These are phyloP conservation scores for Phytopythium ostracodes DNA, from an alignment of 352 stramenopile genomes.

Conservation along the genomic window DNA sequence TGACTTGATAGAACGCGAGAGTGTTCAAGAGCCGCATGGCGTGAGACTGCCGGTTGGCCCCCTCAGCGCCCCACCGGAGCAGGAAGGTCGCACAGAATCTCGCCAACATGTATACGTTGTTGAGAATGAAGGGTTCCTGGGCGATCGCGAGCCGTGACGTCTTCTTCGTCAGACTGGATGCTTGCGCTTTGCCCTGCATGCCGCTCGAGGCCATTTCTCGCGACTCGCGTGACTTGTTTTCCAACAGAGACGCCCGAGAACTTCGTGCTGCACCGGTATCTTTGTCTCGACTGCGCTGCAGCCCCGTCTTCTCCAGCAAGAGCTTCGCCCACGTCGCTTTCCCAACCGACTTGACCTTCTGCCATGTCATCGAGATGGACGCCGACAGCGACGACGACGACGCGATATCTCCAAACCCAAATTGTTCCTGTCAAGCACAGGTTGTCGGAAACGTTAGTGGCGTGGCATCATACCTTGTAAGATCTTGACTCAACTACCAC, in stretches of 20 bases:
- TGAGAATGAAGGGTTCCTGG: slow-evolving; percentile 35
- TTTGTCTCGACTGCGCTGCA: slow-evolving; percentile 24
- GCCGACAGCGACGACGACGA: slow-evolving; percentile 38
- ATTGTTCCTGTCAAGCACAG: slow-evolving; percentile 56
- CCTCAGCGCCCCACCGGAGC: slow-evolving; percentile 47
- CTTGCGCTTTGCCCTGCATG: slow-evolving; percentile 5
- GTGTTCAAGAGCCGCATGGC: slow-evolving; percentile 58
- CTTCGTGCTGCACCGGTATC: slow-evolving; percentile 4
- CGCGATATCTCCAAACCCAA: slow-evolving; percentile 70
- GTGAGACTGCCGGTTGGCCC: slow-evolving; percentile 30
- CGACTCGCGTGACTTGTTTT: slow-evolving; percentile 36
- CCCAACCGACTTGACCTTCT: slow-evolving; percentile 50
- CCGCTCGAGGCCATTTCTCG: slow-evolving; percentile 28
- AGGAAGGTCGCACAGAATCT: slow-evolving; percentile 49
- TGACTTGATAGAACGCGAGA: slow-evolving; percentile 46
- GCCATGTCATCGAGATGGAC: slow-evolving; percentile 53
- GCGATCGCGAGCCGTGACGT: slow-evolving; percentile 10
- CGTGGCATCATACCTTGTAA: not conserved
- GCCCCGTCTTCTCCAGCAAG: slow-evolving; percentile 49
- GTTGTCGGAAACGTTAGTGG: not conserved
- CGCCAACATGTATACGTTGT: slow-evolving; percentile 40
- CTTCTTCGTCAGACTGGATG: slow-evolving; percentile 16
- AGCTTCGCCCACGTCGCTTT: slow-evolving; percentile 49
- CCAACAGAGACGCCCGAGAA: slow-evolving; percentile 13
- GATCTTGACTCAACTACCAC: not conserved